A percentile compares a stretch with the other conserved stretches of the same genome.
phyloP scores from a whole-genome alignment of 108 stramenopile species.

The Pseudonitzschia pungens region DNA sequence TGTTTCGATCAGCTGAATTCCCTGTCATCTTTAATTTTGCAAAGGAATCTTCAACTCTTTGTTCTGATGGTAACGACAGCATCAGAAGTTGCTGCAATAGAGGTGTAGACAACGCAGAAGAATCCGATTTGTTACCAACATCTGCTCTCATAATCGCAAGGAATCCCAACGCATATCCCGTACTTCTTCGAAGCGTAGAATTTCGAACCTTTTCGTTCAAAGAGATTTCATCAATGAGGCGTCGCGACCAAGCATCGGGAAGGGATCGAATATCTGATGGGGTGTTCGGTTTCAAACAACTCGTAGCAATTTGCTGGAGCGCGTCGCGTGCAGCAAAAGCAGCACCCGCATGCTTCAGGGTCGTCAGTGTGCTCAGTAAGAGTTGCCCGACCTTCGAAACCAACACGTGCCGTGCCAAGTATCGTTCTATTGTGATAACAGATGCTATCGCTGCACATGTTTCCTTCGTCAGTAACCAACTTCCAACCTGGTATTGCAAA shows the following conservation, averaged over 20 bases:
- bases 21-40: slow-evolving; percentile 8
- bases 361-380: slow-evolving; percentile 50
- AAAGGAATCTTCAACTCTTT: slow-evolving; percentile 15
- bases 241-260: slow-evolving; percentile 37
- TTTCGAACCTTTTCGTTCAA: slow-evolving; percentile 49
- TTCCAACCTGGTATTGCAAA: slow-evolving; percentile 35
- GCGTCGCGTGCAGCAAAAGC: slow-evolving; percentile 65
- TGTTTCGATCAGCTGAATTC: neutral
- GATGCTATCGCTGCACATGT: slow-evolving; percentile 43
- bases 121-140: slow-evolving; percentile 13
- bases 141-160: slow-evolving; percentile 60
- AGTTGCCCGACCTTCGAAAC: slow-evolving; percentile 40
- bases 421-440: slow-evolving; percentile 18
- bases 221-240: slow-evolving; percentile 51
- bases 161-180: slow-evolving; percentile 71
- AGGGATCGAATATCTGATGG: slow-evolving; percentile 12
- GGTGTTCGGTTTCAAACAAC: slow-evolving; percentile 19
- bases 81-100: slow-evolving; percentile 37
- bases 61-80: slow-evolving; percentile 43
- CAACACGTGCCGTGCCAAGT: neutral
- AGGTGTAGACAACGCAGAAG: slow-evolving; percentile 20
- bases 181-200: slow-evolving; percentile 63
- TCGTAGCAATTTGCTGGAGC: slow-evolving; percentile 46
- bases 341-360: slow-evolving; percentile 71
- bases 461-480: slow-evolving; percentile 71